Percentiles rank a stretch among this genome's conserved stretches.
Conservation (phyloP, 805 yeast species). For the Blastobotrys robertii region DNA sequence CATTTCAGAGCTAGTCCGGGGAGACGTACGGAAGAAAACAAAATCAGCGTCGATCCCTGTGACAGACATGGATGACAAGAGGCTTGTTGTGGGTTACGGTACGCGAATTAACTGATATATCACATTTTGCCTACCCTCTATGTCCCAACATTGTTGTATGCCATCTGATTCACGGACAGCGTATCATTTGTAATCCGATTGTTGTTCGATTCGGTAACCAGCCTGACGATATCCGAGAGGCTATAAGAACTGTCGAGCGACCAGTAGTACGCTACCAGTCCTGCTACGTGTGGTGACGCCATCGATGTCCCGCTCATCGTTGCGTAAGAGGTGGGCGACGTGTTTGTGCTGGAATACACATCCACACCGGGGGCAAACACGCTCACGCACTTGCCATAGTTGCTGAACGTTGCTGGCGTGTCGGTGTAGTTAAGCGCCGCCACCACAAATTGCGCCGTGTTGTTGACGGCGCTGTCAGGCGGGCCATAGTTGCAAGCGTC, state of each 20-base stretch:
- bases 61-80: too few species aligned
- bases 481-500: slow-evolving; percentile 93
- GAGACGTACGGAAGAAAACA: too few species aligned
- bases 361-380: slow-evolving; percentile 95
- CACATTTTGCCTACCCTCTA: too few species aligned
- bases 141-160: slow-evolving; percentile 14
- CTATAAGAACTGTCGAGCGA: slow-evolving; percentile 64
- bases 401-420: slow-evolving; percentile 88
- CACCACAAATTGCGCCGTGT: slow-evolving; percentile 58
- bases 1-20: too few species aligned
- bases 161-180: slow-evolving; percentile 15
- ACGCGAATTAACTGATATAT: too few species aligned
- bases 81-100: too few species aligned
- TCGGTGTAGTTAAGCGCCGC: slow-evolving; percentile 91
- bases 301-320: slow-evolving; percentile 79
- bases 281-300: slow-evolving; percentile 97
- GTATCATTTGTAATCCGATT: slow-evolving; percentile 8
- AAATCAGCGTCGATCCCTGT: too few species aligned
- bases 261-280: slow-evolving; percentile 80
- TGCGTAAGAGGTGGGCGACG: slow-evolving; percentile 22
- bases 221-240: slow-evolving; percentile 9
- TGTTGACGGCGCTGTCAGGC: slow-evolving; percentile 39
- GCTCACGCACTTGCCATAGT: slow-evolving; percentile 93
- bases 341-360: slow-evolving; percentile 46
- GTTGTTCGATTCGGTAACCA: slow-evolving; percentile 12